These are phyloP conservation scores for Angomonas deanei DNA, from an alignment of 208 protist genomes.

Conservation along the genomic window DNA sequence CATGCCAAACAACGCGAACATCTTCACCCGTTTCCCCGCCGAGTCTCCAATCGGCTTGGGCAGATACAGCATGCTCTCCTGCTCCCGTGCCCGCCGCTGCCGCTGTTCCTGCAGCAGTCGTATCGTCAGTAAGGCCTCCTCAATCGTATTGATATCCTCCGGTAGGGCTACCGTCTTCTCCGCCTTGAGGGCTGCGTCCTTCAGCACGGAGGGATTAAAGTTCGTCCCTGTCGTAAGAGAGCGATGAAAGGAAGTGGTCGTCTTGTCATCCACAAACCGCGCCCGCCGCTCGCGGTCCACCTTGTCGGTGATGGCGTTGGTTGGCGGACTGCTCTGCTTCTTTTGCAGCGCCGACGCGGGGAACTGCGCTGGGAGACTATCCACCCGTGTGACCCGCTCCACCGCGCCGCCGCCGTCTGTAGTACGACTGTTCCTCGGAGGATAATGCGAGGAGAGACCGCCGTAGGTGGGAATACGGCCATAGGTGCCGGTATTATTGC, in stretches of 20 bases:
- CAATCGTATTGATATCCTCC: background rate
- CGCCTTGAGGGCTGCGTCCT: background rate
- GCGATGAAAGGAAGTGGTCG: background rate
- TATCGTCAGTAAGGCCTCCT: background rate
- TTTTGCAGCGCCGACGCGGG: background rate
- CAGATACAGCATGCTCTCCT: background rate
- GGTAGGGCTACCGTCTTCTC: background rate
- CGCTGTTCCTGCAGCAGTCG: background rate
- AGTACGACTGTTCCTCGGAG: too few species aligned
- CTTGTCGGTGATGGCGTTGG: too few species aligned
- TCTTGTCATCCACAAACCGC: background rate
- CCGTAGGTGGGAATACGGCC: too few species aligned
- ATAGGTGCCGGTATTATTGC: too few species aligned
- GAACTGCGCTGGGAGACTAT: background rate
- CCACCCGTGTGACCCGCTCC: background rate
- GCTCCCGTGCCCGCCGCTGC: background rate
- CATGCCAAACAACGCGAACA: conserved; percentile 66
- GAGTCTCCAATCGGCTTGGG: background rate
- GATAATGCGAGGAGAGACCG: too few species aligned
- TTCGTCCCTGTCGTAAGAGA: background rate
- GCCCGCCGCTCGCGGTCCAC: too few species aligned
- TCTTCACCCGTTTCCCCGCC: background rate
- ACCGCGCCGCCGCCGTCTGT: too few species aligned
- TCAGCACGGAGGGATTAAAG: background rate
- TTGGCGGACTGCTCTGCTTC: too few species aligned